Conservation (phyloP, 1,284 basidiomycete genomes). For the Pholiota adiposa region DNA sequence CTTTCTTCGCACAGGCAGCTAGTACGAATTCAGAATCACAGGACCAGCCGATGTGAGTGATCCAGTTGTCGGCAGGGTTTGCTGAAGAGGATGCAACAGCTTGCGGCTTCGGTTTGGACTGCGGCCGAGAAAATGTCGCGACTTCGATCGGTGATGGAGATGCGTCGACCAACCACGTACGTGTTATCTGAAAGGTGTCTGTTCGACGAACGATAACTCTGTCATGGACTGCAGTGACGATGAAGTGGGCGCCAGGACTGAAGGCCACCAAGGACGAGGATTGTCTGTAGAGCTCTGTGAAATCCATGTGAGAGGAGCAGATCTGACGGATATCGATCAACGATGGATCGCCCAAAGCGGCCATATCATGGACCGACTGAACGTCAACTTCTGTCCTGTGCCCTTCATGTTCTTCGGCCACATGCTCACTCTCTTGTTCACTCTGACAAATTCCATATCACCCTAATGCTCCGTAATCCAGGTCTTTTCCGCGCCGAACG, state of each 20-base stretch:
- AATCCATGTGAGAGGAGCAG: constrained; percentile 55
- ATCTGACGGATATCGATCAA: constrained; percentile 8
- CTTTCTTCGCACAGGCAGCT: constrained; percentile 68
- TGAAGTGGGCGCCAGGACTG: constrained; percentile 75
- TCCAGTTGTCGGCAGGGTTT: constrained; percentile 39
- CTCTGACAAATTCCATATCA: neutral
- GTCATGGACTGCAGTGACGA: constrained; percentile 74
- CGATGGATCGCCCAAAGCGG: neutral
- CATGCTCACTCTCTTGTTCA: neutral
- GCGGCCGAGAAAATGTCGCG: constrained; percentile 36
- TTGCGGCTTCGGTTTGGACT: constrained; percentile 33
- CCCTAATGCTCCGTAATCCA: neutral
- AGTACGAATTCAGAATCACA: constrained; percentile 82
- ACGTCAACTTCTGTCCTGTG: neutral
- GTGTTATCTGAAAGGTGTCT: constrained; percentile 75
- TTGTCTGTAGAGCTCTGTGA: constrained; percentile 82
- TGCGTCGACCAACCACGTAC: constrained; percentile 69
- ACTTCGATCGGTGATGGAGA: constrained; percentile 51
- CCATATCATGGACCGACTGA: neutral
- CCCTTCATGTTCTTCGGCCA: neutral
- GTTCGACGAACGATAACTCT: constrained; percentile 74
- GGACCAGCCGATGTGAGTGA: constrained; percentile 83
- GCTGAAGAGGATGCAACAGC: constrained; percentile 20
- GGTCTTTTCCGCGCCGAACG: constrained; percentile 5
- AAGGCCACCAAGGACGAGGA: constrained; percentile 68